Conservation (phyloP, 352 stramenopile genomes). For the Phytophthora rubi region DNA sequence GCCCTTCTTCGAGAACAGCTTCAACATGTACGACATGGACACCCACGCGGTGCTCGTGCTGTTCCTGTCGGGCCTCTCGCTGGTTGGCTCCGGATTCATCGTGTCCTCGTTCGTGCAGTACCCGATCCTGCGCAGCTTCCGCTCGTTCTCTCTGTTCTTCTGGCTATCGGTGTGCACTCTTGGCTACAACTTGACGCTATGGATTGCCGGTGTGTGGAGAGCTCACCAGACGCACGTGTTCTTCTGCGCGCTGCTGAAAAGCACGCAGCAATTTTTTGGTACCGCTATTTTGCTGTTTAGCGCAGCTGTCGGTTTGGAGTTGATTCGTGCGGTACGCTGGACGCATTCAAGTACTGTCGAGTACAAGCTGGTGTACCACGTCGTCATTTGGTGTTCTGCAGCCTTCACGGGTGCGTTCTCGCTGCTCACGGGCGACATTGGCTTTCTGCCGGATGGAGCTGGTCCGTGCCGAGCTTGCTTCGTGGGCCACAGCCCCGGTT, state of each 20-base stretch:
- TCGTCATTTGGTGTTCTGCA: constrained; percentile 60
- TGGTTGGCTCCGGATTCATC: constrained; percentile 72
- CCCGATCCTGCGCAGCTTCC: constrained; percentile 56
- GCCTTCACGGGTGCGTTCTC: constrained; percentile 52
- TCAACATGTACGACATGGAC: constrained; percentile 80
- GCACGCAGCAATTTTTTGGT: constrained; percentile 72
- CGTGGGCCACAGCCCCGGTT: constrained; percentile 54
- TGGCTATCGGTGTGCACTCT: constrained; percentile 68
- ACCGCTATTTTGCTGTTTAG: constrained; percentile 68
- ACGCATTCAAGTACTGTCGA: constrained; percentile 58
- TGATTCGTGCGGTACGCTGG: constrained; percentile 65
- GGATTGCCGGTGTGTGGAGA: constrained; percentile 57
- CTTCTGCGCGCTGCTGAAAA: constrained; percentile 63
- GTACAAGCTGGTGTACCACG: constrained; percentile 64
- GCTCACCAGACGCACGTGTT: constrained; percentile 41
- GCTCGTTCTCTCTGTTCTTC: constrained; percentile 66
- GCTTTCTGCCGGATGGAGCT: constrained; percentile 68
- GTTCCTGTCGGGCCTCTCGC: constrained; percentile 73
- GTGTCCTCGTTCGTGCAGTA: constrained; percentile 74
- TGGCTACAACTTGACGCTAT: constrained; percentile 66
- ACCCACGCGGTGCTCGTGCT: constrained; percentile 76
- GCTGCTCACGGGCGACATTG: constrained; percentile 64
- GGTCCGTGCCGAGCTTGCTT: constrained; percentile 64
- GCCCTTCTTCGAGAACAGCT: constrained; percentile 65
- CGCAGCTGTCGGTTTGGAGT: constrained; percentile 61